These are phyloP conservation scores for Ormosia emarginata DNA, from an alignment of 306 rosid genomes.

Conservation along the genomic window DNA sequence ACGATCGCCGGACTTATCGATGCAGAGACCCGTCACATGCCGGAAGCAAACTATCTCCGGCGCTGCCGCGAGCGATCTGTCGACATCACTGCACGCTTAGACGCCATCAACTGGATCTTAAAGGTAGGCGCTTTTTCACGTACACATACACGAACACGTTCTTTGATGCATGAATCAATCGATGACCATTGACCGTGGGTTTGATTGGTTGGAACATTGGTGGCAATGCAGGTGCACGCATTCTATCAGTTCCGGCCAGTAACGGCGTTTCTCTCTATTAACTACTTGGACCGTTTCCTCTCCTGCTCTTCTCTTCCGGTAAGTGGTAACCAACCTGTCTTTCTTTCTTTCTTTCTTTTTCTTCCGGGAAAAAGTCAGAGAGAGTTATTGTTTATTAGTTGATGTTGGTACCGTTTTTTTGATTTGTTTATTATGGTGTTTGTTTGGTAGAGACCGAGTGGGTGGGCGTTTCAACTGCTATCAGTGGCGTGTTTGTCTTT, in stretches of 20 bases:
- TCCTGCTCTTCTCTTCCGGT: conserved; percentile 57
- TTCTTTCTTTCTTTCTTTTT: background rate
- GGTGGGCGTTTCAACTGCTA: conserved; percentile 72
- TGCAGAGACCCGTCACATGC: conserved; percentile 34
- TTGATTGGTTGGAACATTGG: background rate
- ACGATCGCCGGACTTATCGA: conserved; percentile 22
- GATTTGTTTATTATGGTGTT: background rate
- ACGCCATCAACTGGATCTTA: conserved; percentile 77
- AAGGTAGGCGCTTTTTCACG: conserved; percentile 25
- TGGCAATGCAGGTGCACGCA: conserved; percentile 54
- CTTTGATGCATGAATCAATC: background rate
- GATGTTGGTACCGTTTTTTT: background rate
- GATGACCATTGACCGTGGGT: too few species aligned
- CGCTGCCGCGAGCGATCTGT: conserved; percentile 39
- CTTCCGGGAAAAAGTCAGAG: background rate
- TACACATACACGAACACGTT: background rate
- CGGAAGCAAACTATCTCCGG: conserved; percentile 33
- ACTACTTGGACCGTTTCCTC: conserved; percentile 76
- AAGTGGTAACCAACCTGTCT: background rate
- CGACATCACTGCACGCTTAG: conserved; percentile 48
- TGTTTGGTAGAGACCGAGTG: conserved; percentile 21
- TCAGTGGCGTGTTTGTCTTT: conserved; percentile 75
- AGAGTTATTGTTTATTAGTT: background rate
- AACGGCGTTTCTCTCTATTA: conserved; percentile 72
- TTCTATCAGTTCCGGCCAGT: conserved; percentile 46